Conservation (phyloP, 2,329 filamentous ascomycete species). For the Dothideomycetes sp. region DNA sequence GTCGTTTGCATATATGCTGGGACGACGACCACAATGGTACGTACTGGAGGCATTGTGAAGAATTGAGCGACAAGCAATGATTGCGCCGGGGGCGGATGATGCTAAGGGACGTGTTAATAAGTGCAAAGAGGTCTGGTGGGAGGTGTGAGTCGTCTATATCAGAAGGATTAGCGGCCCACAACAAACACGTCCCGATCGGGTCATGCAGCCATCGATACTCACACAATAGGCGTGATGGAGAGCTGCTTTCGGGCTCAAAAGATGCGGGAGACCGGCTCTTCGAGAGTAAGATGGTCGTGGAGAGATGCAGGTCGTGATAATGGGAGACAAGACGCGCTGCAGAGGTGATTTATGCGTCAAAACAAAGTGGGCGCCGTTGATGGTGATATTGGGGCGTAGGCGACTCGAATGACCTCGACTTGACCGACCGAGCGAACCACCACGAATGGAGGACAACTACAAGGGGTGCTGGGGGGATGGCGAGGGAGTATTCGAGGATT, state of each 20-base stretch:
- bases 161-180: constrained; percentile 1
- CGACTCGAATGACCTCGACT: neutral
- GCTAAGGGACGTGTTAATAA: constrained; percentile 4
- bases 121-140: constrained; percentile 1
- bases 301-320: neutral
- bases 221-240: neutral
- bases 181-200: constrained; percentile 10
- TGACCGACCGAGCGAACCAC: neutral
- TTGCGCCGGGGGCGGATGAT: constrained; percentile 4
- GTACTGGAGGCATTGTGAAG: constrained; percentile 24
- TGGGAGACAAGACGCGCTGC: neutral
- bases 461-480: neutral
- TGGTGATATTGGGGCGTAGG: neutral
- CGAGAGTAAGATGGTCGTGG: neutral
- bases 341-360: neutral
- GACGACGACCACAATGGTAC: constrained; percentile 10
- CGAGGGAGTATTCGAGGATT: neutral
- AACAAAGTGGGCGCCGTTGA: neutral
- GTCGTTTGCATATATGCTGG: neutral
- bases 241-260: neutral
- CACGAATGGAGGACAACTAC: neutral
- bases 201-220: constrained; percentile 5
- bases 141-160: neutral
- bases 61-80: neutral
- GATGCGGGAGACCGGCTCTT: neutral